Evolutionary conservation across 2,329 filamentous ascomycete genomes (phyloP).

Genomic region (Calonectria fujianensis): DNA sequence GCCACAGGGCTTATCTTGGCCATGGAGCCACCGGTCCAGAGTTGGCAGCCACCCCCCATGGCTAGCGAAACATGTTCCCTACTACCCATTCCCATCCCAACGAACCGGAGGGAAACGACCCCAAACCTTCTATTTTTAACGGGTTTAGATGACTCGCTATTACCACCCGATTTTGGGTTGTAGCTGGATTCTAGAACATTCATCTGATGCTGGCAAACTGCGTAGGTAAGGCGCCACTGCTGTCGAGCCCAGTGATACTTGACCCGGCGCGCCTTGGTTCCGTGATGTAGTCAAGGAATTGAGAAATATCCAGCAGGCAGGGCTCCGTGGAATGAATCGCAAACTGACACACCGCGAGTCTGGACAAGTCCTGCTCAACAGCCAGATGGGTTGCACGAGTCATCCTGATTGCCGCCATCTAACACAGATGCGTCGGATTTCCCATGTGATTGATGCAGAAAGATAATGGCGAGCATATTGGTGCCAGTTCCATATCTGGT

Average conservation of each 20-base stretch:
- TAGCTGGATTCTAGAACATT: background rate
- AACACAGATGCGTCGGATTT: background rate
- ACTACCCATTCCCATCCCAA: background rate
- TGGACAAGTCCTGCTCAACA: background rate
- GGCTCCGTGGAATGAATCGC: background rate
- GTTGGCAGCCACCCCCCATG: background rate
- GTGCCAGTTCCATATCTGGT: background rate
- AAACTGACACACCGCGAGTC: background rate
- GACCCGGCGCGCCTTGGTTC: background rate
- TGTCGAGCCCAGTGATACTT: background rate
- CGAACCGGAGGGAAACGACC: background rate
- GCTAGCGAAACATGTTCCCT: background rate
- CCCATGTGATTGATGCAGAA: background rate
- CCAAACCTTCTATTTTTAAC: conserved; percentile 1
- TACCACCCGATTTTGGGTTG: background rate
- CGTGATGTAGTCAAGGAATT: background rate
- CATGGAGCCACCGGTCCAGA: background rate
- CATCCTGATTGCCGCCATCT: background rate
- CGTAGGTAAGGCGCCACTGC: background rate
- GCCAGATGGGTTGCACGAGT: background rate
- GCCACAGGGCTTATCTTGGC: background rate
- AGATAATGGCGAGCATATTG: background rate
- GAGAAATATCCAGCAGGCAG: background rate
- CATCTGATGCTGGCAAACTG: background rate
- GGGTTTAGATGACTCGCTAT: background rate